Conservation (phyloP, 2,329 filamentous ascomycete species). For the Polychaeton citri region DNA sequence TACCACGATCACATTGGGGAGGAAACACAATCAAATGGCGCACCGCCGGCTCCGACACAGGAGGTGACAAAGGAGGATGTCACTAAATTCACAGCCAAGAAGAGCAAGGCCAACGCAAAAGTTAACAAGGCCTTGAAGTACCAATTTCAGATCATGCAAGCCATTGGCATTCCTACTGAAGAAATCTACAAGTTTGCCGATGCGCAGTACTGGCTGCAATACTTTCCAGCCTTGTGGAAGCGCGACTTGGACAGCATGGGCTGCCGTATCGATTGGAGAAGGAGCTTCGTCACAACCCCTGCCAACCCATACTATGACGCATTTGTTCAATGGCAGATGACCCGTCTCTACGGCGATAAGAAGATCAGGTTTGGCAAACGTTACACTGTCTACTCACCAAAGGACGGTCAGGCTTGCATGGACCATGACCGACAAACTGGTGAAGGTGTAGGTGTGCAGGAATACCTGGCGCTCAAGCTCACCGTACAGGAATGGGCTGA, state of each 20-base stretch:
- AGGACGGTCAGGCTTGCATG: slow-evolving; percentile 78
- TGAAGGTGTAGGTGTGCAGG: slow-evolving; percentile 72
- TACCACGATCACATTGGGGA: slow-evolving; percentile 41
- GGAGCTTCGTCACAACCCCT: slow-evolving; percentile 87
- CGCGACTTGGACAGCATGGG: slow-evolving; percentile 73
- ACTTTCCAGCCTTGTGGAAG: slow-evolving; percentile 74
- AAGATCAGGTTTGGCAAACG: slow-evolving; percentile 91
- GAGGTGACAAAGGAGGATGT: slow-evolving; percentile 61
- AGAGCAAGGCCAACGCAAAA: slow-evolving; percentile 70
- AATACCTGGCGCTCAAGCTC: slow-evolving; percentile 87
- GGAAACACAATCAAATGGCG: slow-evolving; percentile 4
- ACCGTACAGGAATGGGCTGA: slow-evolving; percentile 82
- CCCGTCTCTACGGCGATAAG: slow-evolving; percentile 69
- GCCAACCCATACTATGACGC: slow-evolving; percentile 94
- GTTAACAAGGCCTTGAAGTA: slow-evolving; percentile 93
- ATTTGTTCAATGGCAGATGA: slow-evolving; percentile 97
- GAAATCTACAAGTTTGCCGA: slow-evolving; percentile 93
- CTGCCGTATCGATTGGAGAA: slow-evolving; percentile 80
- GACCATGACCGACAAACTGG: slow-evolving; percentile 74
- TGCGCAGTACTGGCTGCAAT: slow-evolving; percentile 79
- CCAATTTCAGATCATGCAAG: slow-evolving; percentile 88
- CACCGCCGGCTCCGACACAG: slow-evolving; percentile 46
- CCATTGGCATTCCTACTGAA: slow-evolving; percentile 71
- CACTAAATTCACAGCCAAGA: slow-evolving; percentile 84
- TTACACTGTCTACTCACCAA: slow-evolving; percentile 87